Percentiles rank a stretch among this genome's conserved stretches.
Conservation (phyloP, 768 basidiomycete genomes). For the Calvatia gigantea region DNA sequence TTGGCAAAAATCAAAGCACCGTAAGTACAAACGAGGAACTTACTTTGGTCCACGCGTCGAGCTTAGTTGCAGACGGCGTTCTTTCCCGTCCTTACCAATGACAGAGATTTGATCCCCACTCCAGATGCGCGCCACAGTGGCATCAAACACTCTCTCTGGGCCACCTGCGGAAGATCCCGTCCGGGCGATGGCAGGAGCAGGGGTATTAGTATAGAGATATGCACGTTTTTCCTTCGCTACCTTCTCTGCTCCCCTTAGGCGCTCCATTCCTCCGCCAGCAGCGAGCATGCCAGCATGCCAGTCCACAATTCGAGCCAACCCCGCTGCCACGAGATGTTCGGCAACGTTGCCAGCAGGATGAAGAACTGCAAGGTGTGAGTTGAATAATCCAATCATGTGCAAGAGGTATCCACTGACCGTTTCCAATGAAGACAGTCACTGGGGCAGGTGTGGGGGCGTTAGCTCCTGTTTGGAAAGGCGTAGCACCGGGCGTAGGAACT, state of each 20-base stretch:
- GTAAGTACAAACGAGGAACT: constrained; percentile 6
- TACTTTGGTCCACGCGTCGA: constrained; percentile 86
- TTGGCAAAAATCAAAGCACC: background rate
- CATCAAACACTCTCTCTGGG: constrained; percentile 63
- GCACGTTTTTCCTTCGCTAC: constrained; percentile 71
- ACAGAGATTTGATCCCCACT: constrained; percentile 89
- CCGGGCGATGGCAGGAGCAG: constrained; percentile 37
- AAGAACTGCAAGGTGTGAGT: constrained; percentile 44
- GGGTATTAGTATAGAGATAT: constrained; percentile 62
- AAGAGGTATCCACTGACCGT: constrained; percentile 39
- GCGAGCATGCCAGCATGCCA: constrained; percentile 98
- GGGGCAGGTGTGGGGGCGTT: constrained; percentile 53
- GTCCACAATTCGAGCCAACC: constrained; percentile 89
- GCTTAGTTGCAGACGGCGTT: constrained; percentile 82
- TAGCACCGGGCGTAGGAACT: constrained; percentile 72
- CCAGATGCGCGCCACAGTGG: constrained; percentile 84
- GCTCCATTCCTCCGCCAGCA: constrained; percentile 80
- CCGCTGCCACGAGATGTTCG: constrained; percentile 78
- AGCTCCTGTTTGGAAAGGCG: constrained; percentile 70
- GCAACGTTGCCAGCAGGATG: constrained; percentile 96
- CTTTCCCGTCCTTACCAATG: constrained; percentile 70
- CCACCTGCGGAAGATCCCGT: constrained; percentile 44
- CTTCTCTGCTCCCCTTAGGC: constrained; percentile 80
- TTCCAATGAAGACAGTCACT: constrained; percentile 88
- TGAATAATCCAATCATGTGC: background rate